Evolutionary conservation across 257 asterid species (phyloP).

Genomic region (Anisodus tanguticus): DNA sequence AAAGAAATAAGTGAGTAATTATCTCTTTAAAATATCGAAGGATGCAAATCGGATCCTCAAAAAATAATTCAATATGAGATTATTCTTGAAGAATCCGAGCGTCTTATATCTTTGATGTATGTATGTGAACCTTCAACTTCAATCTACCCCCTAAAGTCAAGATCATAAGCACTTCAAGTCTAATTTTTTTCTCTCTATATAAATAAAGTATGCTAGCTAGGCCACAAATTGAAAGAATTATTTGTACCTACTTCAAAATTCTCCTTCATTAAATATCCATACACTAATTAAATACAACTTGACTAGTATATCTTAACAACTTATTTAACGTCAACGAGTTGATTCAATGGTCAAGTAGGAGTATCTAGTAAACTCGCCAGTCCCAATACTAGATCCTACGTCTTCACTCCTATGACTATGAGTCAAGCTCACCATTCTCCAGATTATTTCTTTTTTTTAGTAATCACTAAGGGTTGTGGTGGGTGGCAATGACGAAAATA

Average conservation of each 20-base stretch:
- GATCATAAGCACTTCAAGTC: too few relatives aligned
- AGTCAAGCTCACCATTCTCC: not conserved
- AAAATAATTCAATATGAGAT: not conserved
- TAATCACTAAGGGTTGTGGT: too few relatives aligned
- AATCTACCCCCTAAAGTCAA: too few relatives aligned
- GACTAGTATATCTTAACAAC: not conserved
- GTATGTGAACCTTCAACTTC: too few relatives aligned
- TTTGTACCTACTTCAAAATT: not conserved
- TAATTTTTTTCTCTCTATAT: too few relatives aligned
- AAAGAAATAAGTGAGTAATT: not conserved
- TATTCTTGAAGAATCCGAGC: too few relatives aligned
- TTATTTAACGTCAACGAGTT: not conserved
- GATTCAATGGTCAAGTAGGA: constrained; percentile 16
- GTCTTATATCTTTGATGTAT: too few relatives aligned
- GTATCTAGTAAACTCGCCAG: not conserved
- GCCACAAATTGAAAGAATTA: not conserved
- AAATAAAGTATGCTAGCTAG: too few relatives aligned
- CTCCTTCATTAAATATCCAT: not conserved
- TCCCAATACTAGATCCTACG: not conserved
- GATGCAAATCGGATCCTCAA: not conserved
- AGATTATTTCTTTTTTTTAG: not conserved
- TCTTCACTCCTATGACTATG: not conserved
- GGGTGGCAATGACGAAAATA: too few relatives aligned
- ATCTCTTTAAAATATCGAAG: not conserved
- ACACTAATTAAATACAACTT: not conserved